phyloP scores from a whole-genome alignment of 305 asterid species.

The Salvia sclarea region DNA sequence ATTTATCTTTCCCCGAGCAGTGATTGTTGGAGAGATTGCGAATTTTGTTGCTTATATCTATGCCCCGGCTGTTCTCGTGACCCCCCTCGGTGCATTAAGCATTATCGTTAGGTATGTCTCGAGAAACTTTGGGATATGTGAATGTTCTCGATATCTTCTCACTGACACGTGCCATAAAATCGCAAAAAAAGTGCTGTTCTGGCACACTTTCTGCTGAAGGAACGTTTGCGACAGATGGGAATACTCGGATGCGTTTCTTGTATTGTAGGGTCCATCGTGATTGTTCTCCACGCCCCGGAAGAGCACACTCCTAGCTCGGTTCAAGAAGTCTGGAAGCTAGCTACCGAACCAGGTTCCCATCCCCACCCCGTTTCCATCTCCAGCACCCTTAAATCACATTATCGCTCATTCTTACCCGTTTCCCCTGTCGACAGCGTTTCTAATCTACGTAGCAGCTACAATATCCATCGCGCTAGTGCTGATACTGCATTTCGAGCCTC shows the following conservation, averaged over 20 bases:
- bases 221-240: conserved; percentile 58
- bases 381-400: neutral
- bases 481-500: conserved; percentile 64
- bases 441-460: conserved; percentile 55
- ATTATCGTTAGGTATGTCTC: conserved; percentile 66
- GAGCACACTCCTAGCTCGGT: conserved; percentile 70
- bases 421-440: conserved; percentile 57
- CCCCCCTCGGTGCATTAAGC: conserved; percentile 84
- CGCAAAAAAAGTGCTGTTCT: conserved; percentile 60
- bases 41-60: conserved; percentile 80
- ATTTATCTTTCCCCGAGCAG: conserved; percentile 40
- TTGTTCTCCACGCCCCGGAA: conserved; percentile 76
- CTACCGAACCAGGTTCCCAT: conserved; percentile 66
- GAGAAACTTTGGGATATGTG: no score
- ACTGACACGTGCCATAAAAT: conserved; percentile 35
- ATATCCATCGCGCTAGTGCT: conserved; percentile 56
- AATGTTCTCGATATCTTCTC: conserved; percentile 22
- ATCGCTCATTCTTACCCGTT: conserved; percentile 32
- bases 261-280: conserved; percentile 69
- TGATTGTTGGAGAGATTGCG: conserved; percentile 74
- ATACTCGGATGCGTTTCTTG: conserved; percentile 64
- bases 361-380: neutral
- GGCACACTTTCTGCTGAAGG: conserved; percentile 74
- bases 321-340: conserved; percentile 72
- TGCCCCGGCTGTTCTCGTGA: conserved; percentile 86